These are phyloP conservation scores for Globisporangium polare DNA, from an alignment of 352 stramenopile genomes.

Conservation along the genomic window DNA sequence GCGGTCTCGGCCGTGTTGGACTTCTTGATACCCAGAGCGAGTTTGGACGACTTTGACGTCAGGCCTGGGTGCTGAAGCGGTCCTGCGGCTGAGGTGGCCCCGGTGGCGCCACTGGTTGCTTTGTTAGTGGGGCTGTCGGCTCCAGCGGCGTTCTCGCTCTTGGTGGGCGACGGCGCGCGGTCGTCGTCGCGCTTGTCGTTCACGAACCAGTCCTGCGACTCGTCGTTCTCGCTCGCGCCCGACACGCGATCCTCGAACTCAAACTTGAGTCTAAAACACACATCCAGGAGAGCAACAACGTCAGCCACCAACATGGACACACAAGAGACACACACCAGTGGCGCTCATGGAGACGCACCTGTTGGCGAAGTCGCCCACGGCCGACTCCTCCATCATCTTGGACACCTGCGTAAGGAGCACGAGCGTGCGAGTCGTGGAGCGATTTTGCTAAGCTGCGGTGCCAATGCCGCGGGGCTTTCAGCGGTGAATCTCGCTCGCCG, in stretches of 20 bases:
- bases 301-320: background rate
- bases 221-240: conserved; percentile 44
- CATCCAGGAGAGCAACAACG: background rate
- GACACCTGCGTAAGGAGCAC: background rate
- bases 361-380: conserved; percentile 60
- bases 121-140: background rate
- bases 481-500: background rate
- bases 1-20: conserved; percentile 20
- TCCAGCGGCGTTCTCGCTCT: conserved; percentile 17
- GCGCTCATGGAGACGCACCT: conserved; percentile 20
- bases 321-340: background rate
- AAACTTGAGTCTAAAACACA: conserved; percentile 32
- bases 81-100: background rate
- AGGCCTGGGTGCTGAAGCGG: background rate
- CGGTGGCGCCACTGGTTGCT: background rate
- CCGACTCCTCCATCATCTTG: conserved; percentile 48
- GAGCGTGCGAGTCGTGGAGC: background rate
- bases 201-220: conserved; percentile 80
- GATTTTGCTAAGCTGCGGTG: background rate
- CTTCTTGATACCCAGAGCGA: conserved; percentile 17
- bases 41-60: conserved; percentile 15
- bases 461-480: background rate
- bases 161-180: conserved; percentile 21
- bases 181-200: conserved; percentile 53
- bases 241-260: conserved; percentile 69